Evolutionary conservation across 116 monocot genomes (phyloP), one percentile per base, ranked within the genome.

Genomic region (Phalaenopsis hybrid): DNA sequence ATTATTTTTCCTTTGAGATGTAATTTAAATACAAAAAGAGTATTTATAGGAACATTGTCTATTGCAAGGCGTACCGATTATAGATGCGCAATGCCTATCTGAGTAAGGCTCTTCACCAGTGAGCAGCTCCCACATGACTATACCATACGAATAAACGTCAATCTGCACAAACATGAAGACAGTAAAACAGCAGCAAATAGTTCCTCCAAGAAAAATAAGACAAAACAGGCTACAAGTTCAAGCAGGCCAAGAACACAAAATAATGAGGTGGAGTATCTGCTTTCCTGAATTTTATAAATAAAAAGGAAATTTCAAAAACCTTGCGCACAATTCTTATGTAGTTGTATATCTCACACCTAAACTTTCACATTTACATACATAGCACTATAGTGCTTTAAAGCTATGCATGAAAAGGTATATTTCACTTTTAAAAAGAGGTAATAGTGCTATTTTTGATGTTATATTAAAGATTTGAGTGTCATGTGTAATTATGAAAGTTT

Each of bases 51-150:
- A 77, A 48, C 0, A 69, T 68, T 44, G 10, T 78, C n/a, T 34
- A 6, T 65, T 20, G 5, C 4, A 45, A 75, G 45, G 33, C 75
- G n/a, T 87, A 94, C 97, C 97, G 72, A 97, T 94, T 81, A 97
- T 90, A n/a, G 91, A 89, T 83, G 92, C 92, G 86, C 88, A 86
- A 77, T 79, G 89, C 91, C 90, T 91, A 65, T 89, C 94, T 37
- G 93, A 84, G 73, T 97, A 97, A 57, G 97, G 97, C 59, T 97
- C 97, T 79, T 97, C 94, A 73, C 91, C 97, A 73, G 97, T 97
- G 57, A 97, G 97, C 77, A 97, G 79, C 83, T 97, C 97, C 97
- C 97, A 97, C 97, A 97, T 92, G 75, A 91, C 92, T 79, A 97
- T 91, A 4, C 97, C 97, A 83, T 93, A 97, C 52, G 97, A 97